A percentile compares a stretch with the other conserved stretches of the same genome.
These are phyloP conservation scores for Halophytophthora batemanensis DNA, from an alignment of 352 stramenopile genomes.

Conservation along the genomic window DNA sequence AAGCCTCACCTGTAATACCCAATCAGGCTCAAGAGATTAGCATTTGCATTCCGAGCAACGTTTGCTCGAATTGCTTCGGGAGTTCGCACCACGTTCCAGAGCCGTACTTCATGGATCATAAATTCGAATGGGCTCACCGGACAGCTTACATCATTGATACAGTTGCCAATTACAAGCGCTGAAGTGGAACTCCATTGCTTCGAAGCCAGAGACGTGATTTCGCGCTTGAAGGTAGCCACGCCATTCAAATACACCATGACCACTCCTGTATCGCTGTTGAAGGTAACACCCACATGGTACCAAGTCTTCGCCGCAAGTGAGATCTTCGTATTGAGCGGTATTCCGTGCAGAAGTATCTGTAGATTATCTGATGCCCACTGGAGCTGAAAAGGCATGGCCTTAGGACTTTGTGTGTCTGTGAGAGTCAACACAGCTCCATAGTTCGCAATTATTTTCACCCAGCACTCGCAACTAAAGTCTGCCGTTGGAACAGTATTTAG, in stretches of 20 bases:
- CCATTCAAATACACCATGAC: conserved; percentile 18
- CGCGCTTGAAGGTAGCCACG: conserved; percentile 4
- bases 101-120: conserved; percentile 43
- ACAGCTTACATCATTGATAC: conserved; percentile 27
- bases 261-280: conserved; percentile 6
- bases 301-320: conserved; percentile 4
- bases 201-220: conserved; percentile 6
- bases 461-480: conserved; percentile 22
- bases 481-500: neutral
- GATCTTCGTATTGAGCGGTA: conserved; percentile 15
- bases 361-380: conserved; percentile 10
- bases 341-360: conserved; percentile 10
- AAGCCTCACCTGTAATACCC: conserved; percentile 15
- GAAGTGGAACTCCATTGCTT: conserved; percentile 8
- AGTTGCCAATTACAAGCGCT: conserved; percentile 42
- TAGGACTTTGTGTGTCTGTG: conserved; percentile 3
- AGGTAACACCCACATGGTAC: conserved; percentile 23
- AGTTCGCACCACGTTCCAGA: conserved; percentile 11
- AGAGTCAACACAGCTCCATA: conserved; percentile 19
- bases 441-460: conserved; percentile 11
- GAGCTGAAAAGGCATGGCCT: conserved; percentile 7
- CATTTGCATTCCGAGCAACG: conserved; percentile 6
- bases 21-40: conserved; percentile 5
- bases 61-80: conserved; percentile 9
- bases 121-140: conserved; percentile 38